These are phyloP conservation scores for Hordeum pubiflorum DNA, from an alignment of 202 grass and related monocot genomes.

Conservation along the genomic window DNA sequence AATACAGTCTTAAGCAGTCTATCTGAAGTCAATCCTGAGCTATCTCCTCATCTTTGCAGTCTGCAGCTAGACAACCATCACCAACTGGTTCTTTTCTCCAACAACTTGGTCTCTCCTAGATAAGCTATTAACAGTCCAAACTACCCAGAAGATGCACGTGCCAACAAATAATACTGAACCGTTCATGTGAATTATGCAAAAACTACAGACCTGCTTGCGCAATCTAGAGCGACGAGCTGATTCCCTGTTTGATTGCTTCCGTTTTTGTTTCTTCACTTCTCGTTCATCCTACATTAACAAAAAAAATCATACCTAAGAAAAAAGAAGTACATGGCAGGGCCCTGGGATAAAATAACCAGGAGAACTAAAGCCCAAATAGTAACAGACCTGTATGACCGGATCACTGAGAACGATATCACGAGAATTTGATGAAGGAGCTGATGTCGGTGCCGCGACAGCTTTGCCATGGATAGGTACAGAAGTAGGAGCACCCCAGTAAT, in stretches of 20 bases:
- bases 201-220: conserved; percentile 47
- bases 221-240: conserved; percentile 59
- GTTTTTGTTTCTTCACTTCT: conserved; percentile 52
- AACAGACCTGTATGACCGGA: conserved; percentile 41
- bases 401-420: conserved; percentile 43
- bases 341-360: conserved; percentile 6
- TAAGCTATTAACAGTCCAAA: neutral
- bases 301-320: neutral
- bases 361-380: conserved; percentile 15
- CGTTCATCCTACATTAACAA: conserved; percentile 40
- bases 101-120: conserved; percentile 6
- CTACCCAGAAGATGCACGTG: conserved; percentile 4
- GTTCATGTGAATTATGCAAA: conserved; percentile 8
- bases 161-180: neutral
- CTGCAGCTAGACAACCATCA: conserved; percentile 18
- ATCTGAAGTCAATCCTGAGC: conserved; percentile 9
- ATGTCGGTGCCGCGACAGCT: conserved; percentile 30
- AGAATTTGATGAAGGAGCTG: conserved; percentile 43
- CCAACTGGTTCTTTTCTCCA: neutral
- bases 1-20: neutral
- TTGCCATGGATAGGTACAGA: conserved; percentile 43
- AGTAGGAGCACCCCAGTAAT: conserved; percentile 52
- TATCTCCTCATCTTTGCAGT: neutral
- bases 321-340: neutral
- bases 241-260: conserved; percentile 64